These are phyloP conservation scores for Nigrospora osmanthi DNA, from an alignment of 2,329 filamentous ascomycete species.

Conservation along the genomic window DNA sequence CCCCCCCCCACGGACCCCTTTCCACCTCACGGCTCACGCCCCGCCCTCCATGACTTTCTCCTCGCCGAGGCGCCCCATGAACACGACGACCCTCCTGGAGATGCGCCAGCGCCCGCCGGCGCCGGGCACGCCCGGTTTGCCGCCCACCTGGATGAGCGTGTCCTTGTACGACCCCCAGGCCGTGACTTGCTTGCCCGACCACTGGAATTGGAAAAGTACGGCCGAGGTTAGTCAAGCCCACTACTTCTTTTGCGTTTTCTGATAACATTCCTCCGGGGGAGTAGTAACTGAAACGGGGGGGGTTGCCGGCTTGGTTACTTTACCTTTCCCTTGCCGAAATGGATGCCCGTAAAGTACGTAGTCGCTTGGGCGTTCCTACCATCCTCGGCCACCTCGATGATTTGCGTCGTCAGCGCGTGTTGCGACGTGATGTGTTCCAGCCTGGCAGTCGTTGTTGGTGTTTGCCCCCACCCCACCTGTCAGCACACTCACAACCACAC, in stretches of 20 bases:
- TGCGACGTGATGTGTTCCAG: conserved; percentile 4
- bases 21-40: not conserved
- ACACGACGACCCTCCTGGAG: not conserved
- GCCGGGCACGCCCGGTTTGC: not conserved
- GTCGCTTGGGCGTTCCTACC: conserved; percentile 3
- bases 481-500: no score
- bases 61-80: conserved; percentile 2
- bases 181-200: conserved; percentile 4
- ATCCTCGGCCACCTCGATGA: conserved; percentile 2
- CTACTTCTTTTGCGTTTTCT: no score
- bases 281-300: no score
- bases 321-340: conserved; percentile 5
- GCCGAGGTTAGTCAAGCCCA: no score
- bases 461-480: no score
- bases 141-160: not conserved
- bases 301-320: no score
- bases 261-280: no score
- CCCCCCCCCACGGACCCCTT: no score
- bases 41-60: conserved; percentile 2
- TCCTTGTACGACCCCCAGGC: conserved; percentile 6
- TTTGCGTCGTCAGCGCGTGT: conserved; percentile 7
- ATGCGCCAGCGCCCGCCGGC: conserved; percentile 5
- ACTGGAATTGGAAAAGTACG: not conserved
- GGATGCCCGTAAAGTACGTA: conserved; percentile 7
- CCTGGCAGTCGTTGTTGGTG: not conserved